Evolutionary conservation across 1,284 basidiomycete genomes (phyloP), one percentile per base, ranked within the genome.

Genomic region (Cutaneotrichosporon spelunceum): DNA sequence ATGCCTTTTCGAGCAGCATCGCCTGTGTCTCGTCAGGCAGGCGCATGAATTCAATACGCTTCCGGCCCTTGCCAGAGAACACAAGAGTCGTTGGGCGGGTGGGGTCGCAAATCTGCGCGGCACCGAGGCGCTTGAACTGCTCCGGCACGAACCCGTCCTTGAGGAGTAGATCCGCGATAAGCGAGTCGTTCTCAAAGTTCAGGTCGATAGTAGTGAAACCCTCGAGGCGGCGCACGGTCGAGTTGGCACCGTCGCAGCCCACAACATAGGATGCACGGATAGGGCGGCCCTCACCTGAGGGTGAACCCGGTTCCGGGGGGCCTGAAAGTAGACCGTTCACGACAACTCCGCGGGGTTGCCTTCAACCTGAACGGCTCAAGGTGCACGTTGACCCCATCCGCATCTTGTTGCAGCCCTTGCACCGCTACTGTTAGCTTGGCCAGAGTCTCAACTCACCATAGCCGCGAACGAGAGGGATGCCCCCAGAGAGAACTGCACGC

Each of bases 161-260:
- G 42, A 60, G 62, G 29, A 64, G 14, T 57, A 62, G 21, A 53
- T 68, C 67, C 10, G 62, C 50, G 10, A 68, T 61, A 11, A 68
- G 63, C 67, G 65, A 68, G 56, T 68, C 67, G 27, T 66, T 66
- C 49, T 66, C 56, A 26, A 68, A 66, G n/a, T 55, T 56, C 29
- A 68, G 44, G 48, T 65, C 59, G 13, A 57, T 60, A 21, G 21
- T 36, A 11, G 59, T 56, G 27, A 68, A 61, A 0, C 39, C 47
- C 47, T 59, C 24, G 5, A 65, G 56, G 34, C 62, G 61, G 9
- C 67, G 60, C 3, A 68, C 61, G 19, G 65, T 64, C 1, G 65
- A 66, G 57, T 68, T 68, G 33, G 67, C 67, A 4, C 67, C 67
- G 47, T 68, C 67, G 23, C 63, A 64, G 8, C 67, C 67, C 19